These are phyloP conservation scores for Pythium utonaiense DNA, from an alignment of 352 stramenopile species.

Conservation along the genomic window DNA sequence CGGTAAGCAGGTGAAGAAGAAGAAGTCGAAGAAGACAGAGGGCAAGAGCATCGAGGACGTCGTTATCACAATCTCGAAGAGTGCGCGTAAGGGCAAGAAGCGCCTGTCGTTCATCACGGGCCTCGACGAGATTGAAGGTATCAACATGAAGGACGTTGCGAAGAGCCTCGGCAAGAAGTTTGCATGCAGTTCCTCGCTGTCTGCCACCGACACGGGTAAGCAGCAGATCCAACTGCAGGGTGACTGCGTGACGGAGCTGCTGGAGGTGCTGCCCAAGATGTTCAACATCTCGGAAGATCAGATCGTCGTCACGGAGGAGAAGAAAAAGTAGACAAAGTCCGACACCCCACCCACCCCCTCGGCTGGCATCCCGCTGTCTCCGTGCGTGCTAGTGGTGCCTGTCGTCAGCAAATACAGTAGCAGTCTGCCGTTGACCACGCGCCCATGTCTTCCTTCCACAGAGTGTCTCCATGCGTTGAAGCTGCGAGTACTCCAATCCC, in stretches of 20 bases:
- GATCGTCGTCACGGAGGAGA: slow-evolving; percentile 70
- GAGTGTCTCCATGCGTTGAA: too few species aligned
- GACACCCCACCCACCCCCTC: too few species aligned
- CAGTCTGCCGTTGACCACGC: too few species aligned
- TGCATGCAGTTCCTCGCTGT: slow-evolving; percentile 77
- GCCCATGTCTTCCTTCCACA: too few species aligned
- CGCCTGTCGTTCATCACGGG: slow-evolving; percentile 79
- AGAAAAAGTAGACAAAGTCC: slow-evolving; percentile 29
- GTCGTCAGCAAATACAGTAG: background rate
- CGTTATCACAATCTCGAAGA: slow-evolving; percentile 65
- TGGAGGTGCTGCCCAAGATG: slow-evolving; percentile 72
- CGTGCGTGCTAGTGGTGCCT: background rate
- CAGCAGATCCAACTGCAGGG: slow-evolving; percentile 83
- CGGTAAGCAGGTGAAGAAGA: slow-evolving; percentile 81
- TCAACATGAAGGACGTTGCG: slow-evolving; percentile 82
- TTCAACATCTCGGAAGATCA: slow-evolving; percentile 73
- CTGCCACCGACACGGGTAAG: slow-evolving; percentile 68
- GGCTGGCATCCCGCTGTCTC: background rate
- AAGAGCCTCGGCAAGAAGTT: slow-evolving; percentile 83
- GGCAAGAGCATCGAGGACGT: slow-evolving; percentile 69
- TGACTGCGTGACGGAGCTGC: slow-evolving; percentile 69
- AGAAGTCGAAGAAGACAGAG: slow-evolving; percentile 77
- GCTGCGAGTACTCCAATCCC: background rate
- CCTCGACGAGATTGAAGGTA: slow-evolving; percentile 72
- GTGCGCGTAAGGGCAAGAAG: slow-evolving; percentile 74